Base-by-base conservation (phyloP, 805 yeast genomes). In the Metschnikowia sp. region DNA sequence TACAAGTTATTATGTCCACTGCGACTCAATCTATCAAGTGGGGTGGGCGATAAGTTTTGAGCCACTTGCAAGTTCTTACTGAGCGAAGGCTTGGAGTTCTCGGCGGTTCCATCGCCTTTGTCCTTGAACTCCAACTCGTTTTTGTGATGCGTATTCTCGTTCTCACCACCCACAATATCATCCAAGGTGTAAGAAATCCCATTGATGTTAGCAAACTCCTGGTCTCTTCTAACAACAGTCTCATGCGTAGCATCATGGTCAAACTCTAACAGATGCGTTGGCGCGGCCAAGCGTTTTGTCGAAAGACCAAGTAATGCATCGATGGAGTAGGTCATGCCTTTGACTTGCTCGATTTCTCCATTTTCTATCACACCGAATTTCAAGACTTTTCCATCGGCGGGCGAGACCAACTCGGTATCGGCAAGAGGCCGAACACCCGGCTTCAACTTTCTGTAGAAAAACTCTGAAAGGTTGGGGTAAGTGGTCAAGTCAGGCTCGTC, bases 331-430 rank as follows among this genome's bases (percentile, higher is more conserved):
- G 95, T 88, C 81, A 94, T 81, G 8, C 99, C 99, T 69, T 94
- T 94, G 36, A 94, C 98, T 66, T 92, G 98, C 65, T 94, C 98
- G 50, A 94, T 89, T 55, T 86, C 88, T 32, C 96, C 96, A 56
- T 85, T 78, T 44, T 81, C 82, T 35, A 88, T 81, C 30, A 80
- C 73, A 22, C 99, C 99, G 49, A 88, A 78, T 58, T 88, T 91
- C 49, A 94, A 71, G 13, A 94, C 85, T 54, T 79, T 84, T 19
- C 99, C 99, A 67, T 94, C 99, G 48, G 96, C 83, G 3, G 99
- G 99, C 32, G 94, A 84, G 8, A 84, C 94, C 42, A 94, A 67
- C 45, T 82, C 79, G 2, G 83, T 71, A 13, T 77, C 76, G n/a
- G 72, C 69, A 26, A 94, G 68, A 2, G 96, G 96, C 54, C 99